phyloP scores from a whole-genome alignment of 345 rosid species.

The Gynandropsis gynandra region DNA sequence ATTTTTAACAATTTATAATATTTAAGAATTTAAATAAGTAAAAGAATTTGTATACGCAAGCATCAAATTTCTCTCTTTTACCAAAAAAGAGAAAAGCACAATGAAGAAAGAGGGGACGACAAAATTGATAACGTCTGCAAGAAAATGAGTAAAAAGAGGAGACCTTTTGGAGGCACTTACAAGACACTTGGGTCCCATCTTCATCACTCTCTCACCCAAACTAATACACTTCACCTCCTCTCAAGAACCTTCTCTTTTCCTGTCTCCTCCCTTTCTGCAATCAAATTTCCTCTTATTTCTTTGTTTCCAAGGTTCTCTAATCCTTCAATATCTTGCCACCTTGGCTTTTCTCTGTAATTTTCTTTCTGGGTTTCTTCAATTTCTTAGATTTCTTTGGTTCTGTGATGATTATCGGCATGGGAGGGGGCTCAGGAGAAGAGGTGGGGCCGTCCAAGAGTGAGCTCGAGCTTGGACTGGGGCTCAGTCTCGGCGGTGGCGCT shows the following conservation, averaged over 20 bases:
- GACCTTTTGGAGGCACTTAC: conserved; percentile 20
- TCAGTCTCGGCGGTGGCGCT: conserved; percentile 55
- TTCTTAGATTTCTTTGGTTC: conserved; percentile 13
- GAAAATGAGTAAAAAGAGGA: background rate
- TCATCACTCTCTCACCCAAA: conserved; percentile 28
- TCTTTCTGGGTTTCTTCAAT: conserved; percentile 5
- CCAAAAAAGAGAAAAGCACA: no score
- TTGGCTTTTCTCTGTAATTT: background rate
- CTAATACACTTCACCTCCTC: conserved; percentile 11
- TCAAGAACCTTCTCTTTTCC: conserved; percentile 14
- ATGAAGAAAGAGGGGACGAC: conserved; percentile 25
- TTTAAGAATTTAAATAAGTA: no score
- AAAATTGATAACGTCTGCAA: conserved; percentile 28
- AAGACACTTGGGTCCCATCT: conserved; percentile 30
- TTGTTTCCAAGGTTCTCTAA: background rate
- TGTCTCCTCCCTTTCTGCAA: background rate
- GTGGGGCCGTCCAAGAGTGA: conserved; percentile 31
- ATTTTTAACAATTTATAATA: no score
- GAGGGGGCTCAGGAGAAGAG: conserved; percentile 26
- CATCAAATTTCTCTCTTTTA: no score
- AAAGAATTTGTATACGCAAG: no score
- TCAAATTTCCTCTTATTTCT: conserved; percentile 6
- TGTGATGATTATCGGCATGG: conserved; percentile 35
- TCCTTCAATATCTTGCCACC: no score
- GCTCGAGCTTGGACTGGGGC: conserved; percentile 60